phyloP scores from a whole-genome alignment of 2,329 filamentous ascomycete genomes.

The Calonectria crousiana region DNA sequence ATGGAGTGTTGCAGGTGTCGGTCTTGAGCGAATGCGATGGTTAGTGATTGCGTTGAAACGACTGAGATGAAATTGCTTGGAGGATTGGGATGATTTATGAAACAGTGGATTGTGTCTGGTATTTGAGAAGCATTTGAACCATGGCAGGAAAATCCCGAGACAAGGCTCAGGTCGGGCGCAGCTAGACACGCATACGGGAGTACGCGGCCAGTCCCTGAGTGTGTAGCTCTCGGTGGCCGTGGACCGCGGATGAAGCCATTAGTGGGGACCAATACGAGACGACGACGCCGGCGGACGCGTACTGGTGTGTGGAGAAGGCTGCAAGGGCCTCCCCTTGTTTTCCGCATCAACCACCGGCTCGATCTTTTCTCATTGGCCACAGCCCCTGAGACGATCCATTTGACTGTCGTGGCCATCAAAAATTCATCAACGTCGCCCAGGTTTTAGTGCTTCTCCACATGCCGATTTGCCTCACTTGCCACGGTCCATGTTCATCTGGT shows the following conservation, averaged over 20 bases:
- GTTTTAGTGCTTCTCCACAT: background rate
- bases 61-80: background rate
- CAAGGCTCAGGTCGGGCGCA: background rate
- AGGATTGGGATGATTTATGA: background rate
- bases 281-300: constrained; percentile 4
- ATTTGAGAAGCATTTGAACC: background rate
- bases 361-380: background rate
- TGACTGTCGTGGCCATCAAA: background rate
- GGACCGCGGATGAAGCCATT: constrained; percentile 10
- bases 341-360: background rate
- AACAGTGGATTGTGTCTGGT: background rate
- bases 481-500: background rate
- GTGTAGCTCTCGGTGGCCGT: background rate
- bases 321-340: background rate
- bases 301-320: background rate
- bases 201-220: background rate
- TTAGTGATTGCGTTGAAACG: background rate
- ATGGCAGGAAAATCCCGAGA: background rate
- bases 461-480: background rate
- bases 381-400: background rate
- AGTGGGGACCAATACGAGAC: constrained; percentile 5
- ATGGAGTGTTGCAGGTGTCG: background rate
- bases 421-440: background rate
- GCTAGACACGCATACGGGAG: background rate
- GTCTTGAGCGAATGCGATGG: background rate